phyloP scores from a whole-genome alignment of 306 rosid species.

The Cucurbita pepo region DNA sequence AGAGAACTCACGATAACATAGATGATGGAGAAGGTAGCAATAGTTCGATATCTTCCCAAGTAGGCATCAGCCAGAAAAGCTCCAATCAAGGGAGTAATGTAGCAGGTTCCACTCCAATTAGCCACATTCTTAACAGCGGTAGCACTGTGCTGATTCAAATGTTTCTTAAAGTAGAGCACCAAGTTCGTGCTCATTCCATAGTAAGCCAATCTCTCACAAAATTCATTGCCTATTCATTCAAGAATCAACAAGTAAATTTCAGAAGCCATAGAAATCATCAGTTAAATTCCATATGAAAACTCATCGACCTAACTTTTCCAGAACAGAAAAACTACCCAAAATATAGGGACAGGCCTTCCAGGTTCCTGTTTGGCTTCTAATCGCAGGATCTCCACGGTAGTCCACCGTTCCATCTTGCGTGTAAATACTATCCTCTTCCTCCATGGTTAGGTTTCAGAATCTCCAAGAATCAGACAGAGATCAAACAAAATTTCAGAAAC shows the following conservation, averaged over 20 bases:
- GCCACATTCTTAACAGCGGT: constrained; percentile 2
- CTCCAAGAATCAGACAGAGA: background rate
- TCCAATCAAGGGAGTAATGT: constrained; percentile 6
- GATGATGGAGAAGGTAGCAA: constrained; percentile 9
- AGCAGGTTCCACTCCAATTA: constrained; percentile 10
- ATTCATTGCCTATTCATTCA: background rate
- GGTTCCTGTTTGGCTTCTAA: background rate
- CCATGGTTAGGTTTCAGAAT: background rate
- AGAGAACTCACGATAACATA: constrained; percentile 4
- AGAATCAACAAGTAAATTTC: background rate
- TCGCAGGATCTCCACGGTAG: constrained; percentile 1
- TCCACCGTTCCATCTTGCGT: constrained; percentile 11
- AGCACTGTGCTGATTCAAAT: constrained; percentile 5
- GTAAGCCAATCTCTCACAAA: constrained; percentile 9
- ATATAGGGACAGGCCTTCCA: constrained; percentile 11
- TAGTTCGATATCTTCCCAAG: constrained; percentile 8
- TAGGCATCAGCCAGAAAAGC: constrained; percentile 10
- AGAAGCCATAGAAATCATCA: background rate
- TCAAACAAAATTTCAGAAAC: background rate
- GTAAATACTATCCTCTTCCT: constrained; percentile 1
- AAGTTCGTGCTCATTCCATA: constrained; percentile 7
- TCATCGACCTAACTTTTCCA: background rate
- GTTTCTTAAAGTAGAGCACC: background rate
- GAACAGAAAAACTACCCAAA: background rate
- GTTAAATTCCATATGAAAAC: background rate